Conservation (phyloP, 768 basidiomycete genomes). For the Lactifluus rugatus region DNA sequence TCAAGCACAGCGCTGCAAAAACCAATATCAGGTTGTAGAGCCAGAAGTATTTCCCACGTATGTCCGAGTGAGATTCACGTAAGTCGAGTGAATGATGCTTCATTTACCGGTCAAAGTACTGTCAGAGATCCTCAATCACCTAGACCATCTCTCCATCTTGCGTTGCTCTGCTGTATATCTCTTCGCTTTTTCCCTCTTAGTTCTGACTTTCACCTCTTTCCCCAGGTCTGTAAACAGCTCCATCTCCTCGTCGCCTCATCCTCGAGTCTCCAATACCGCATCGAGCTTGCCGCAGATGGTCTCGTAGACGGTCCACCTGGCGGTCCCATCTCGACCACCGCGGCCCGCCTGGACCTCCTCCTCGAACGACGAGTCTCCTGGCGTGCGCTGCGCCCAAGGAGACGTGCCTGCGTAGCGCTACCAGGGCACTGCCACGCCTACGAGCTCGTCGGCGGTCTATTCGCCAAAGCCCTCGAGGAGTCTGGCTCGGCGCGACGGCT, state of each 20-base stretch:
- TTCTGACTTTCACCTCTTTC: not conserved
- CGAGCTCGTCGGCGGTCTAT: constrained; percentile 51
- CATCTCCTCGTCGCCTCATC: constrained; percentile 19
- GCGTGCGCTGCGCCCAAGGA: constrained; percentile 27
- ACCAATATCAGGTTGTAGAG: no score
- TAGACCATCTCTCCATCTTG: constrained; percentile 2
- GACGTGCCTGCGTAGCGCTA: constrained; percentile 23
- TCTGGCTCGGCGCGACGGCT: constrained; percentile 19
- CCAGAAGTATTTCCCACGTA: no score
- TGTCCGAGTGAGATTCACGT: no score
- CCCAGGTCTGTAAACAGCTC: constrained; percentile 23
- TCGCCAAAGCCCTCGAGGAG: constrained; percentile 27
- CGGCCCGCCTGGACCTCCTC: constrained; percentile 29
- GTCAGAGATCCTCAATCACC: not conserved
- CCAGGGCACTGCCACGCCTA: constrained; percentile 40
- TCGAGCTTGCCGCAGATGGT: constrained; percentile 27
- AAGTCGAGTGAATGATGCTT: no score
- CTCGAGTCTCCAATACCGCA: constrained; percentile 24
- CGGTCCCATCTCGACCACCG: constrained; percentile 17
- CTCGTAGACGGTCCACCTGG: constrained; percentile 22
- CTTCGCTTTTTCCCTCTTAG: no score
- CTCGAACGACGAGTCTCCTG: constrained; percentile 31
- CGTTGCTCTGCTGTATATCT: not conserved
- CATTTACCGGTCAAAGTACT: constrained; percentile 13
- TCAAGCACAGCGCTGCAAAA: no score